Conservation (phyloP, 495 filamentous ascomycete genomes). For the Lepidopterella palustris region DNA sequence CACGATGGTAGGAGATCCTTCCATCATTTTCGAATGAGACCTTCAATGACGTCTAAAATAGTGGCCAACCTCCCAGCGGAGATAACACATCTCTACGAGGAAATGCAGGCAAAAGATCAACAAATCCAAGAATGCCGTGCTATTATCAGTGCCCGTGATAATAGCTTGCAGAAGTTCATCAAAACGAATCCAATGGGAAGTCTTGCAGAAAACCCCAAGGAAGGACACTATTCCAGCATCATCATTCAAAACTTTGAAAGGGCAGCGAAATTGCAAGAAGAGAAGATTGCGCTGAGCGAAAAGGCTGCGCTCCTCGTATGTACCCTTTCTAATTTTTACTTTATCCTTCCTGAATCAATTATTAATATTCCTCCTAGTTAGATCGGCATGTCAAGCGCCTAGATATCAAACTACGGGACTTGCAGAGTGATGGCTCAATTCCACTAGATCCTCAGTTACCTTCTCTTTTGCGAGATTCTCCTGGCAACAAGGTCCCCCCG, state of each 20-base stretch:
- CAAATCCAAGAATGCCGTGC: slow-evolving; percentile 65
- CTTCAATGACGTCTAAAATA: slow-evolving; percentile 25
- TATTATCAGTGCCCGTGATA: slow-evolving; percentile 70
- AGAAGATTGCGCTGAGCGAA: slow-evolving; percentile 74
- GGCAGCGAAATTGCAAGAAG: slow-evolving; percentile 69
- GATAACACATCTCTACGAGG: slow-evolving; percentile 86
- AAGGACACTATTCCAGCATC: slow-evolving; percentile 62
- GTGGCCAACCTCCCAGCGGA: slow-evolving; percentile 87
- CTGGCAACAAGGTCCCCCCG: slow-evolving; percentile 51
- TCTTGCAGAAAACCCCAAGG: slow-evolving; percentile 75
- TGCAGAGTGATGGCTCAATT: slow-evolving; percentile 75
- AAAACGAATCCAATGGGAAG: slow-evolving; percentile 79
- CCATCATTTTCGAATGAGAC: background rate
- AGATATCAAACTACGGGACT: slow-evolving; percentile 76
- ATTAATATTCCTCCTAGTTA: slow-evolving; percentile 36
- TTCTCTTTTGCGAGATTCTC: slow-evolving; percentile 60
- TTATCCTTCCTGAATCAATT: background rate
- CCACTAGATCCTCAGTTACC: slow-evolving; percentile 69
- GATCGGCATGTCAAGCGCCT: slow-evolving; percentile 86
- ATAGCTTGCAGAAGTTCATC: slow-evolving; percentile 82
- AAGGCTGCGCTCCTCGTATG: slow-evolving; percentile 63
- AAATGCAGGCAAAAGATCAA: slow-evolving; percentile 86
- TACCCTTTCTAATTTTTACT: background rate
- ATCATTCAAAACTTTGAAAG: slow-evolving; percentile 66
- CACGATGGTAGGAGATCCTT: slow-evolving; percentile 54